phyloP scores from a whole-genome alignment of 495 filamentous ascomycete genomes.

The Cenococcum geophilum region DNA sequence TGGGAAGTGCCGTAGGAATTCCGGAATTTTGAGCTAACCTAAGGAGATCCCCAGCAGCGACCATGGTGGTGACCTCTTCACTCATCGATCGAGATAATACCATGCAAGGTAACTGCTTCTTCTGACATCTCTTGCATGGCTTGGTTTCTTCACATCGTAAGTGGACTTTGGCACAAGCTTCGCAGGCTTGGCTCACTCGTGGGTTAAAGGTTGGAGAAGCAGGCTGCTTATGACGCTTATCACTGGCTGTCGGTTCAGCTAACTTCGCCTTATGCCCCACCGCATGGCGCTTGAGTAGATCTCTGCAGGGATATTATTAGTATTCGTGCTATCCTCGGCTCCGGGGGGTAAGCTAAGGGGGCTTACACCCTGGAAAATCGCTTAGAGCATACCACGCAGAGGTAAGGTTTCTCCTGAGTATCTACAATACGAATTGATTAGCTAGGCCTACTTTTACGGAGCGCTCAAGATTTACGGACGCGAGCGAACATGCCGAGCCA shows the following conservation, averaged over 20 bases:
- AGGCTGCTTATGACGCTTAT: too few relatives aligned
- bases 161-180: conserved; percentile 34
- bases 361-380: conserved; percentile 28
- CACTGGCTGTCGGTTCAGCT: not conserved
- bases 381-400: conserved; percentile 33
- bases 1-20: too few relatives aligned
- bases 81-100: conserved; percentile 8
- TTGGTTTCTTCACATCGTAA: conserved; percentile 36
- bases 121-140: conserved; percentile 34
- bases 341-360: too few relatives aligned
- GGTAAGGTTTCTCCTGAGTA: conserved; percentile 34
- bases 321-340: too few relatives aligned
- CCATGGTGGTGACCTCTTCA: conserved; percentile 3
- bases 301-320: conserved; percentile 16
- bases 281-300: conserved; percentile 34
- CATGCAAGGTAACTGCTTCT: conserved; percentile 29
- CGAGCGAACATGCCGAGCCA: conserved; percentile 34
- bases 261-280: conserved; percentile 25
- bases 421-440: conserved; percentile 10
- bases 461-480: conserved; percentile 13
- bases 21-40: not conserved
- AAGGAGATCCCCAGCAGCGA: conserved; percentile 9
- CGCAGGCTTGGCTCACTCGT: conserved; percentile 33
- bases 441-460: not conserved
- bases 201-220: too few relatives aligned